phyloP scores from a whole-genome alignment of 164 flowering plant genomes.

The Annona squamosa region DNA sequence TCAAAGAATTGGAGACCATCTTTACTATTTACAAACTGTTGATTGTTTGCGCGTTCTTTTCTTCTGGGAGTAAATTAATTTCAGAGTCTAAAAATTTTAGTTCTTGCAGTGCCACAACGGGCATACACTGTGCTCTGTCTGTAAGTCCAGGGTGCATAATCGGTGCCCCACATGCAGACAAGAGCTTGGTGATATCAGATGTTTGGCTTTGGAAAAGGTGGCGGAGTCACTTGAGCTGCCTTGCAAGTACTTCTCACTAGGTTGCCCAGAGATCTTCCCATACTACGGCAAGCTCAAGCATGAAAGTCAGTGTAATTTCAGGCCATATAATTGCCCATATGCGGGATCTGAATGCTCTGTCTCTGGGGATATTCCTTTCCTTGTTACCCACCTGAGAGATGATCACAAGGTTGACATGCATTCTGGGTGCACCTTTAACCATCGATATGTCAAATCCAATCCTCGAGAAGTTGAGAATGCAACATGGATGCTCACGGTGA shows the following conservation, averaged over 20 bases:
- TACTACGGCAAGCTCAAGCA: constrained; percentile 56
- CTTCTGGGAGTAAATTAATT: background rate
- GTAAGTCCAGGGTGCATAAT: constrained; percentile 51
- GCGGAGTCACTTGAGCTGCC: constrained; percentile 55
- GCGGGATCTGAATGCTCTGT: constrained; percentile 82
- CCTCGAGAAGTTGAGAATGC: constrained; percentile 96
- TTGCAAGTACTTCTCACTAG: constrained; percentile 38
- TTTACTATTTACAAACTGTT: background rate
- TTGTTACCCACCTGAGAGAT: constrained; percentile 80
- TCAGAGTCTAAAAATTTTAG: background rate
- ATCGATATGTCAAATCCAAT: constrained; percentile 87
- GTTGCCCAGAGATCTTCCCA: constrained; percentile 46
- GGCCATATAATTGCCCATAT: constrained; percentile 58
- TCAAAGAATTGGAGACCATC: too few species aligned
- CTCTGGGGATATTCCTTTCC: constrained; percentile 76
- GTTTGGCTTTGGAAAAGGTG: constrained; percentile 60
- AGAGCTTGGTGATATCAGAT: constrained; percentile 60
- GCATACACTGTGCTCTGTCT: constrained; percentile 54
- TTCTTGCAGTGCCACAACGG: constrained; percentile 56
- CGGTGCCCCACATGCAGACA: constrained; percentile 58
- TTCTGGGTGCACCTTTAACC: constrained; percentile 85
- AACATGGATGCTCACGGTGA: constrained; percentile 93
- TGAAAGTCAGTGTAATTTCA: constrained; percentile 39
- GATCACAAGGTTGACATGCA: constrained; percentile 99
- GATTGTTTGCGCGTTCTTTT: background rate